Evolutionary conservation across 129 eudicot genomes (phyloP), one percentile per base, ranked within the genome.

Genomic region (Tagetes erecta): DNA sequence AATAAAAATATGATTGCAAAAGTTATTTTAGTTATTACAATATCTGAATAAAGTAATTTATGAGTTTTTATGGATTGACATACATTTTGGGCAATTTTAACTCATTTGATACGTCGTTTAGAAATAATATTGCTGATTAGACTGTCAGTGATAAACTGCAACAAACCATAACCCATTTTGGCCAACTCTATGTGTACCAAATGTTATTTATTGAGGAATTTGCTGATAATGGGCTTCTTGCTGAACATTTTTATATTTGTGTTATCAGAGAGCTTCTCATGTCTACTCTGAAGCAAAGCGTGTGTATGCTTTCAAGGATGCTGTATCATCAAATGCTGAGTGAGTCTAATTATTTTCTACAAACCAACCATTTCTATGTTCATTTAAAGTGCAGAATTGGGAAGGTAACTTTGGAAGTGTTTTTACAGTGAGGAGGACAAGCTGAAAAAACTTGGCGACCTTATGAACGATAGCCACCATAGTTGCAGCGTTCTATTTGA

Each of bases 401-500:
- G 45, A 50, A 40, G 13, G 46, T 59, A 57, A 70, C 36, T 74
- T 20, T 9, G 6, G 8, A 4, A 57, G 40, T 12, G 55, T 75
- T 31, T 78, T 77, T 86, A 70, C 90, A 94, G 97, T 72, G 96
- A 94, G 6, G 96, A 88, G 69, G 93, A 94, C 68, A 85, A 76
- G 80, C 80, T 94, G 67, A 91, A 91, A 85, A 88, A 85, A 78
- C 94, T 94, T 68, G 99, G 97, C 1, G 88, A 85, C 85, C 97
- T 94, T 39, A 94, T 94, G 99, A 85, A 94, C 37, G 99, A 88
- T 4, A 94, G 97, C 81, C 99, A 94, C 78, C 64, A 83, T 71
- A 94, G 99, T 79, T 94, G 99, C 91, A 94, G 99, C 13, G 88
- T 88, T 70, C 76, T 94, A 14, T 94, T 85, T 51, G 97, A 94